phyloP scores from a whole-genome alignment of 306 rosid genomes.

The Oemleria cerasiformis region DNA sequence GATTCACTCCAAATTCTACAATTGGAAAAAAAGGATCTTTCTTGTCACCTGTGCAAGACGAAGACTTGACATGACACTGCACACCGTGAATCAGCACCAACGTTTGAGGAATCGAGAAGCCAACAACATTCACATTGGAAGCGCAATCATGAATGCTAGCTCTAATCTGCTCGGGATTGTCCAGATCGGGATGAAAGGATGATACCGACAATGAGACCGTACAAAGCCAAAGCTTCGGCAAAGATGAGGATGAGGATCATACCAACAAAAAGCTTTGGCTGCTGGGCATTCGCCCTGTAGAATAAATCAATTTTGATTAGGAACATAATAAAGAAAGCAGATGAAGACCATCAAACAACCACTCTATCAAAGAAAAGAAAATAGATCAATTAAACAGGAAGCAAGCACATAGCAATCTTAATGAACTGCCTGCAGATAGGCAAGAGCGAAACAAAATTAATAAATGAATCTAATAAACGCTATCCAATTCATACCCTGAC shows the following conservation, averaged over 20 bases:
- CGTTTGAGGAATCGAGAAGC: constrained; percentile 7
- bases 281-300: constrained; percentile 64
- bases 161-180: constrained; percentile 70
- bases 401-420: background rate
- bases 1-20: constrained; percentile 12
- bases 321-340: background rate
- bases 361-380: background rate
- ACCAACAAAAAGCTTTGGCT: constrained; percentile 66
- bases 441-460: background rate
- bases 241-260: constrained; percentile 78
- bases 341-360: background rate
- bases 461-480: too few species aligned
- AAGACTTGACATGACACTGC: background rate
- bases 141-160: background rate
- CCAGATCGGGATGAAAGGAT: constrained; percentile 79
- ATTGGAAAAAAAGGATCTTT: background rate
- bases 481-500: too few species aligned
- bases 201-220: constrained; percentile 77
- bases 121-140: constrained; percentile 14
- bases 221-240: constrained; percentile 71
- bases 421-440: background rate
- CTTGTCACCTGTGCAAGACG: background rate
- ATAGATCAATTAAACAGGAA: background rate
- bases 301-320: background rate
- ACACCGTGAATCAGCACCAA: background rate